Conservation (phyloP, 2,329 filamentous ascomycete genomes). For the Diaporthe caulivora region DNA sequence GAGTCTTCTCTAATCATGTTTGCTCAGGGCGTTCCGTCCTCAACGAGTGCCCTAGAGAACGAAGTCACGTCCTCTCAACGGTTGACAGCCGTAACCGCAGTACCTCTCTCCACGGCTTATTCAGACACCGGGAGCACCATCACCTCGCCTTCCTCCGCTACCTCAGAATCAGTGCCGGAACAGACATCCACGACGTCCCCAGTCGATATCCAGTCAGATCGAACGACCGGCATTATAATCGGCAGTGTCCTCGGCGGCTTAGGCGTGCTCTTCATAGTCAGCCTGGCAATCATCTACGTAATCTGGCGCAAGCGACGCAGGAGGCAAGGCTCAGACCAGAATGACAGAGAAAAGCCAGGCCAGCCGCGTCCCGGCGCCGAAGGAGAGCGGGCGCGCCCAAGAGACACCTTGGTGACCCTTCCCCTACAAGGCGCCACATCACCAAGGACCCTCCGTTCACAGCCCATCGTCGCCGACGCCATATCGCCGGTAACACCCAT, state of each 20-base stretch:
- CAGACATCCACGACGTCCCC: not conserved
- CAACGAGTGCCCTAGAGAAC: too few relatives aligned
- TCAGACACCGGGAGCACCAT: not conserved
- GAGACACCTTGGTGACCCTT: not conserved
- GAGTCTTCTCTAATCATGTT: not conserved
- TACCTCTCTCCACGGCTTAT: too few relatives aligned
- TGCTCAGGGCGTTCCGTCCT: not conserved
- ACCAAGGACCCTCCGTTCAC: not conserved
- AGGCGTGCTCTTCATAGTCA: constrained; percentile 18
- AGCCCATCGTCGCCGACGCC: constrained; percentile 7
- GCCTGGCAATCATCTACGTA: not conserved
- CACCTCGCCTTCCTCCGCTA: not conserved
- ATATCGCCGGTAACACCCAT: not conserved
- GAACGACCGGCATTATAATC: constrained; percentile 26
- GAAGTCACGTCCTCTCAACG: not conserved
- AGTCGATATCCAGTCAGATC: not conserved
- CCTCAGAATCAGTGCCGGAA: not conserved
- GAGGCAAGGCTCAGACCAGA: not conserved
- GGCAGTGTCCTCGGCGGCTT: constrained; percentile 31
- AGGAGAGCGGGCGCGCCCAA: not conserved
- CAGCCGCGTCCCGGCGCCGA: not conserved
- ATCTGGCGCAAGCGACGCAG: constrained; percentile 12
- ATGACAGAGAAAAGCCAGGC: not conserved
- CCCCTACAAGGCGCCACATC: not conserved
- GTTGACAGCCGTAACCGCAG: not conserved